Percentiles rank a stretch among this genome's conserved stretches.
phyloP scores from a whole-genome alignment of 495 filamentous ascomycete genomes.

The Aspergillus haitiensis region DNA sequence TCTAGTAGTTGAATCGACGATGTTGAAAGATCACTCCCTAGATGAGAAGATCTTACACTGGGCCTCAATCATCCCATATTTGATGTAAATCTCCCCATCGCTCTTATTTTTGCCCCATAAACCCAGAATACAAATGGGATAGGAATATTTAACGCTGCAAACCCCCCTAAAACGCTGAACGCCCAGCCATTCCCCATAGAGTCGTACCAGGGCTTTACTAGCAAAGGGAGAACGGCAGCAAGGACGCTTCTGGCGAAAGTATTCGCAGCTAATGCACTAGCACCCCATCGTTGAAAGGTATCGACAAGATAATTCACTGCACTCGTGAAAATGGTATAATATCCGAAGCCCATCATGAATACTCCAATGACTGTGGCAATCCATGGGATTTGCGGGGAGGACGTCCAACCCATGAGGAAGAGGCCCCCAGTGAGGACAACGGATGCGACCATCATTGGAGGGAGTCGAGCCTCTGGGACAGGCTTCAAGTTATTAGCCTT shows the following conservation, averaged over 20 bases:
- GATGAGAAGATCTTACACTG: not conserved
- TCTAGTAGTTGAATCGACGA: too few relatives aligned
- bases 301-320: conserved; percentile 27
- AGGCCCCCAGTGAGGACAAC: conserved; percentile 47
- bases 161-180: conserved; percentile 6
- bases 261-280: conserved; percentile 5
- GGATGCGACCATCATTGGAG: conserved; percentile 49
- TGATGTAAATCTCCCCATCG: conserved; percentile 2
- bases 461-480: conserved; percentile 52
- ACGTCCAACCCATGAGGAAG: conserved; percentile 57
- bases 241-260: conserved; percentile 4
- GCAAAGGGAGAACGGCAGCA: conserved; percentile 4
- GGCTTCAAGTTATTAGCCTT: conserved; percentile 37
- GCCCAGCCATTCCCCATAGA: conserved; percentile 10
- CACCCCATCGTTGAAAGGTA: conserved; percentile 18
- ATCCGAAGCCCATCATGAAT: conserved; percentile 46
- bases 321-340: conserved; percentile 39
- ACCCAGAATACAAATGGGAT: conserved; percentile 9
- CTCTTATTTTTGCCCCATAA: conserved; percentile 2
- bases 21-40: too few relatives aligned
- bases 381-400: conserved; percentile 38
- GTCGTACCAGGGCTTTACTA: conserved; percentile 7
- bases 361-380: conserved; percentile 47
- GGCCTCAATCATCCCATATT: conserved; percentile 7
- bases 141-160: conserved; percentile 8